A percentile compares a stretch with the other conserved stretches of the same genome.
These are phyloP conservation scores for Fusarium mexicanum DNA, from an alignment of 2,329 filamentous ascomycete genomes.

Conservation along the genomic window DNA sequence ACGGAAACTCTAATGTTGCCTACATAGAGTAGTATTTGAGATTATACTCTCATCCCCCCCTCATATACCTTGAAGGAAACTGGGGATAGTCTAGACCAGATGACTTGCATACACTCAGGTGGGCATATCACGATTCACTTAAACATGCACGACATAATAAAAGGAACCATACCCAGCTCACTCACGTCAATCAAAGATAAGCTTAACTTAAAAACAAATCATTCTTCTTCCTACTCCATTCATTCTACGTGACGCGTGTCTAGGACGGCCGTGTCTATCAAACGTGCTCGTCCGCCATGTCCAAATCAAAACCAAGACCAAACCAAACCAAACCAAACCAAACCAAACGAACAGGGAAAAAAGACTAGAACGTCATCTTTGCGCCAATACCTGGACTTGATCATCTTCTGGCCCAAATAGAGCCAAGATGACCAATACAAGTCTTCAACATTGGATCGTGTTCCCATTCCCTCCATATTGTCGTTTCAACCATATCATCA, in stretches of 20 bases:
- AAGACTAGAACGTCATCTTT: slow-evolving; percentile 36
- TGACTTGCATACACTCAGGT: background rate
- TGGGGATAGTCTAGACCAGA: background rate
- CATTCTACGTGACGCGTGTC: slow-evolving; percentile 40
- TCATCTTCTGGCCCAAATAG: slow-evolving; percentile 10
- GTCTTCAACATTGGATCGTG: slow-evolving; percentile 37
- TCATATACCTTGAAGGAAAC: background rate
- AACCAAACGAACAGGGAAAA: slow-evolving; percentile 14
- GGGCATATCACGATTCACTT: background rate
- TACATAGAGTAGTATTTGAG: background rate
- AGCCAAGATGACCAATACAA: background rate
- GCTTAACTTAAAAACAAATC: slow-evolving; percentile 23
- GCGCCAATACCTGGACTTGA: slow-evolving; percentile 33
- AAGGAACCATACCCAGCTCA: background rate
- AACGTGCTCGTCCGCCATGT: slow-evolving; percentile 38
- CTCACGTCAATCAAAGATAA: background rate
- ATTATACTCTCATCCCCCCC: background rate
- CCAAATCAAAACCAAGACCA: slow-evolving; percentile 6
- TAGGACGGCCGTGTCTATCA: slow-evolving; percentile 40
- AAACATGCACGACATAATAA: background rate
- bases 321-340: background rate
- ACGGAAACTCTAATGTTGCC: slow-evolving; percentile 19
- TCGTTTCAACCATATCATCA: slow-evolving; percentile 38
- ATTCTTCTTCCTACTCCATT: slow-evolving; percentile 34
- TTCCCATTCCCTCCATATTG: slow-evolving; percentile 34